phyloP scores from a whole-genome alignment of 768 basidiomycete genomes.

The Lactifluus pinguis region DNA sequence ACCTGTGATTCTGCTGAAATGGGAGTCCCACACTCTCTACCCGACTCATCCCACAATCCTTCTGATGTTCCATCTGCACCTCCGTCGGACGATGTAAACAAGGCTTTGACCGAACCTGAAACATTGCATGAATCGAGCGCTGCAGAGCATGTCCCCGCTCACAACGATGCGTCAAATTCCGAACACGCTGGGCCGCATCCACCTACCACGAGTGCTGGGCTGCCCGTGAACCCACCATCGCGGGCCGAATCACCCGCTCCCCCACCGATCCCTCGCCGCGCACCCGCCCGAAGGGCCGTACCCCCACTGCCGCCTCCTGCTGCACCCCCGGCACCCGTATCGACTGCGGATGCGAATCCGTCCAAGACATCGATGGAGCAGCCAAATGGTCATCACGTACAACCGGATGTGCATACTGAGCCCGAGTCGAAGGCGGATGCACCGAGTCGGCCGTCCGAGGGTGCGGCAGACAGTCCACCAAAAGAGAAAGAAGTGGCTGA shows the following conservation, averaged over 20 bases:
- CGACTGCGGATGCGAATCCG: background rate
- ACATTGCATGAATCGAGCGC: background rate
- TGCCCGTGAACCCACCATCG: slow-evolving; percentile 13
- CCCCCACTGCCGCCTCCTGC: background rate
- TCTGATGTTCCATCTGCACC: slow-evolving; percentile 20
- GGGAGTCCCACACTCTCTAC: slow-evolving; percentile 11
- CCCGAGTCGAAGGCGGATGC: background rate
- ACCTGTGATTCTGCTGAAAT: slow-evolving; percentile 16
- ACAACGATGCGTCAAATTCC: background rate
- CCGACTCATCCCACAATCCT: slow-evolving; percentile 22
- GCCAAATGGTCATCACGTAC: slow-evolving; percentile 4
- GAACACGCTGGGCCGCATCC: background rate
- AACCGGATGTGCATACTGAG: background rate
- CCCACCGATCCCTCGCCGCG: slow-evolving; percentile 60
- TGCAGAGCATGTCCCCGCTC: background rate
- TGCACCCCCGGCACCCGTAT: background rate
- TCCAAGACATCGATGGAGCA: background rate
- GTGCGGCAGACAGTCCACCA: too few species aligned
- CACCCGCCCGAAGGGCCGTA: slow-evolving; percentile 42
- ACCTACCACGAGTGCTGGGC: background rate
- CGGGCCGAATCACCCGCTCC: slow-evolving; percentile 31
- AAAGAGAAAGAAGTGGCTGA: background rate
- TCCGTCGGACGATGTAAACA: background rate
- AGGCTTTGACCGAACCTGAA: background rate
- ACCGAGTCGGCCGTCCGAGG: background rate